Evolutionary conservation across 805 yeast genomes (phyloP), one percentile per base, ranked within the genome.

Genomic region (Candida saitoana): DNA sequence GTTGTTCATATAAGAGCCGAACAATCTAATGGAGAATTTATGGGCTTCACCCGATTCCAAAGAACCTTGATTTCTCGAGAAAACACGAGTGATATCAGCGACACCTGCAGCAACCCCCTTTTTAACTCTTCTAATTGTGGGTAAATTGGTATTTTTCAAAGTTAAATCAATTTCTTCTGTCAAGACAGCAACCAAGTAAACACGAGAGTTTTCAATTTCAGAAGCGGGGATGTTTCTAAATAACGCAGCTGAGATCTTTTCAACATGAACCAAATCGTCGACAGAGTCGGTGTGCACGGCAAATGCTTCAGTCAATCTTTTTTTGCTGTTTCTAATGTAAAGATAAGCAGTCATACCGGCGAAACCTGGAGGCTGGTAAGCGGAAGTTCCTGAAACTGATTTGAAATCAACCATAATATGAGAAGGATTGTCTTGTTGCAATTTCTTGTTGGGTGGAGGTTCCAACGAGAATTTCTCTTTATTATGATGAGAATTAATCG

Each of bases 101-200:
- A 84, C 93, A 59, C 96, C 96, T 3, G 89, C 90, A 30, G 91
- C 93, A 12, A 88, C 77, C 43, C 96, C 96, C 55, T 82, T 81
- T 55, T 86, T 80, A 37, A 84, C 74, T 35, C 67, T 57, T 30
- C 61, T 59, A 16, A 77, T 49, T 27, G 57, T 66, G 15, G 63
- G 64, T 15, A 48, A 47, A 35, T 44, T 53, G 34, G 38, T 45
- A 8, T 55, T 45, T 45, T 64, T 62, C 33, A 51, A 41, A 25
- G 50, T 51, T 36, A 82, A 62, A 31, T 76, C 73, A 38, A 86
- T 73, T 36, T 77, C 80, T 59, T 88, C 96, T 5, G 85, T 82
- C 43, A 88, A 65, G 3, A 83, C 74, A 0, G 87, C 91, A 30
- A 84, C 95, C 49, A 88, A 69, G 53, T 82, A 88, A 29, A 87